Base-by-base conservation (phyloP, 2,329 filamentous ascomycete species). In the Chlorencoelia australis region DNA sequence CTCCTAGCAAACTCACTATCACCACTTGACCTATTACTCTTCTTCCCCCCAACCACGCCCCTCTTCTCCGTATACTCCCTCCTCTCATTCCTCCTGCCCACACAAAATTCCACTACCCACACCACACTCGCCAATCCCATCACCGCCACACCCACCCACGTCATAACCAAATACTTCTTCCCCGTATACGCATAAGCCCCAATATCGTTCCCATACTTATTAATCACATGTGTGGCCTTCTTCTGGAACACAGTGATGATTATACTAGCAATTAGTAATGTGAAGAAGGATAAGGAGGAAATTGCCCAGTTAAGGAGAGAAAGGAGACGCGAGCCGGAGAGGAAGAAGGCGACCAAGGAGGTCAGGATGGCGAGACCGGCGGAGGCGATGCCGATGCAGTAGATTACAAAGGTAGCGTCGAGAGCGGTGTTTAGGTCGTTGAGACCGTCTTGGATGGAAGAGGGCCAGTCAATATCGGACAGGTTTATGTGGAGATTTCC, bases 191-290 rank as follows among this genome's bases (percentile, higher is more conserved):
- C 55, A 24, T 53, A 52, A 2, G 54, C 22, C 2, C 55, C 54
- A 10, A 58, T 48, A 4, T 48, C 46, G 18, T 56, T 52, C 0
- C 53, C 53, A 20, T 51, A 50, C 21, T 57, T 51, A 7, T 58
- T 30, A 67, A 79, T 64, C 0, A 69, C 49, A 13, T 66, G 48
- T 2, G 63, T 56, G 3, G 66, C 71, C 54, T 75, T 72, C 37
- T 68, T 63, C 8, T 67, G 65, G 4, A 77, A 57, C 13, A 81
- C 79, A 0, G 73, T 82, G 17, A 77, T 73, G 16, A 88, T 79
- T 48, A 85, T 85, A 14, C 82, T 88, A 31, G 81, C 77, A 35
- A 79, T 76, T 3, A 81, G 81, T 49, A 81, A 68, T 9, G 75
- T 60, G 5, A 74, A 26, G 43, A 75, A 72, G 1, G 68, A 38